phyloP scores from a whole-genome alignment of 2,329 filamentous ascomycete species.

The Neonectria ditissima region DNA sequence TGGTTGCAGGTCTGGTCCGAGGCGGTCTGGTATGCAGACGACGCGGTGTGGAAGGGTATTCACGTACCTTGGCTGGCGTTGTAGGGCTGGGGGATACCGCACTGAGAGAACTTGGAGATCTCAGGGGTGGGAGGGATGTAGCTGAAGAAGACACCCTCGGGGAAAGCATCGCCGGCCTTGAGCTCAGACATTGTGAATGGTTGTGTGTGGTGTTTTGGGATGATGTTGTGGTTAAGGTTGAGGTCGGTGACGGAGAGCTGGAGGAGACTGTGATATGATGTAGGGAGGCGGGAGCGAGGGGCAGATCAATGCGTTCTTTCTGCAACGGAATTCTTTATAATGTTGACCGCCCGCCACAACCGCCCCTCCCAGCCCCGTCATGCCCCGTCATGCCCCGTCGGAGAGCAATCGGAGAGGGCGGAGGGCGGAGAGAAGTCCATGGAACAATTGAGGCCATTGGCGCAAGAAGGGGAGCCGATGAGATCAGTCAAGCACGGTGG shows the following conservation, averaged over 20 bases:
- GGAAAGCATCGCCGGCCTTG: slow-evolving; percentile 86
- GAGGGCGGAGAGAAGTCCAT: slow-evolving; percentile 38
- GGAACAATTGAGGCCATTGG: slow-evolving; percentile 34
- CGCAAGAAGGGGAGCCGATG: slow-evolving; percentile 38
- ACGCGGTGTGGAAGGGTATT: slow-evolving; percentile 9
- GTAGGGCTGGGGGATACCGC: slow-evolving; percentile 82
- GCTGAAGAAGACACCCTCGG: slow-evolving; percentile 82
- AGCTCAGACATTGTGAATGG: slow-evolving; percentile 67
- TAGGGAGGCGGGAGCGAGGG: slow-evolving; percentile 21
- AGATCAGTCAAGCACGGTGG: slow-evolving; percentile 42
- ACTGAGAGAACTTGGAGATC: slow-evolving; percentile 75
- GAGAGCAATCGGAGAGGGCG: slow-evolving; percentile 39
- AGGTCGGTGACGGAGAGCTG: slow-evolving; percentile 7
- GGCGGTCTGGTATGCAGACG: slow-evolving; percentile 2
- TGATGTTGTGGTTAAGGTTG: slow-evolving; percentile 12
- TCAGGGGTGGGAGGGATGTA: slow-evolving; percentile 84
- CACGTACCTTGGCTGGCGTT: slow-evolving; percentile 78
- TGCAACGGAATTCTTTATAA: slow-evolving; percentile 14
- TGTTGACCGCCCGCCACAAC: slow-evolving; percentile 10
- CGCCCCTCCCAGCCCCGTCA: slow-evolving; percentile 20
- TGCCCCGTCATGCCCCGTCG: slow-evolving; percentile 31
- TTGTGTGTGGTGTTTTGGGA: slow-evolving; percentile 16
- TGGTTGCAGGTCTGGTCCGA: neutral
- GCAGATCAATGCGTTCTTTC: slow-evolving; percentile 17
- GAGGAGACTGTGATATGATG: slow-evolving; percentile 1